Base-by-base conservation (phyloP, 2,329 filamentous ascomycete species). In the Fusarium kyushuense region DNA sequence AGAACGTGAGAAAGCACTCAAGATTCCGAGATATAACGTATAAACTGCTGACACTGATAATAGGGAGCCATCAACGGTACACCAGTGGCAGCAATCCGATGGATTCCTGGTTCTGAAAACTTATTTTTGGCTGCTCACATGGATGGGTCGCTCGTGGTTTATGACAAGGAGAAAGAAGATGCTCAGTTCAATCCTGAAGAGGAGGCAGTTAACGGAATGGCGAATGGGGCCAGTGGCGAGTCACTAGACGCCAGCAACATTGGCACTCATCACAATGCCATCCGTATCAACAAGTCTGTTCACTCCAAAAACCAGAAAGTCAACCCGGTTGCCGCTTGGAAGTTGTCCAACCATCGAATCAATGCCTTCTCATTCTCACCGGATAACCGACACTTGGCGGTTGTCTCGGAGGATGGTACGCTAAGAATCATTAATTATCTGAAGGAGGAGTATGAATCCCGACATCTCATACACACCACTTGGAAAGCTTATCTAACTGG, bases 91-190 rank as follows among this genome's bases (percentile, higher is more conserved):
- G 89, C 95, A 65, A 96, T 99, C 68, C 88, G 88, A 75, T 99
- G 96, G 96, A 89, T 99, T 56, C 96, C 96, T 1, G 92, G 93
- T 29, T 97, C 95, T 9, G 96, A 99, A 75, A 96, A 92, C 68
- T 83, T 97, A 16, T 98, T 99, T 75, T 84, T 99, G 45, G 94
- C 94, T 13, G 91, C 94, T 13, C 94, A 98, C 77, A 92, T 93
- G 84, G 94, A 99, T 75, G 96, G 96, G 2, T 91, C 91, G 4
- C 79, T 99, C 43, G 87, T 99, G 4, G 93, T 98, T 2, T 99
- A 98, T 72, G 96, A 99, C 79, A 99, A 98, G 80, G 94, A 97
- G 76, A 97, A 96, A 77, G 94, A 97, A 68, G 94, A 97, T 76
- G 89, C 90, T 1, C 84, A 89, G 2, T 96, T 97, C 74, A 84